Evolutionary conservation across 2,329 filamentous ascomycete species (phyloP).

Genomic region (Venturia nashicola): DNA sequence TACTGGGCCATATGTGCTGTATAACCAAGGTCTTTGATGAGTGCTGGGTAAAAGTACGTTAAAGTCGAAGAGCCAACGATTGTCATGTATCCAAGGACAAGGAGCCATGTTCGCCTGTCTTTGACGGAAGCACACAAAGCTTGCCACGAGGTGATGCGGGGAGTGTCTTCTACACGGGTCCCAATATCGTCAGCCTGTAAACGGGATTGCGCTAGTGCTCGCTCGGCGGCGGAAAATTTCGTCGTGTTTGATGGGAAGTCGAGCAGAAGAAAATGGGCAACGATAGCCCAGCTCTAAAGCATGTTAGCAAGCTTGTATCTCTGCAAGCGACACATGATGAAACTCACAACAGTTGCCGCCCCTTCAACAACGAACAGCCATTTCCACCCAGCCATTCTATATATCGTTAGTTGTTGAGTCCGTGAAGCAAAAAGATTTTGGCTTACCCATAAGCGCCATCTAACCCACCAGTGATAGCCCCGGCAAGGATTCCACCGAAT

Average conservation of each 20-base stretch:
- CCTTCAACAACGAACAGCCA: conserved; percentile 39
- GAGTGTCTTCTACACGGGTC: conserved; percentile 19
- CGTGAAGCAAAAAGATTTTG: not conserved
- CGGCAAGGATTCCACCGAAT: conserved; percentile 39
- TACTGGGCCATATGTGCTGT: conserved; percentile 34
- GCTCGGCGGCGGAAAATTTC: conserved; percentile 29
- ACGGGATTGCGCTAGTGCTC: conserved; percentile 31
- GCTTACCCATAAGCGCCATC: conserved; percentile 24
- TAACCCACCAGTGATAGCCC: conserved; percentile 35
- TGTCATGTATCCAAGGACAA: conserved; percentile 38
- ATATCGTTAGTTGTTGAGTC: not conserved
- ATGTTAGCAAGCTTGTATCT: conserved; percentile 15
- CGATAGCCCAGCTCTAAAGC: not conserved
- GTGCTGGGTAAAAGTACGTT: conserved; percentile 42
- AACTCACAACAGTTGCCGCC: conserved; percentile 28
- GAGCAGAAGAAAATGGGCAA: conserved; percentile 30
- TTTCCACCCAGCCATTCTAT: conserved; percentile 36
- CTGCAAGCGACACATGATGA: conserved; percentile 22
- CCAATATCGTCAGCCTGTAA: conserved; percentile 29
- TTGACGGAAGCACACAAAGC: conserved; percentile 27
- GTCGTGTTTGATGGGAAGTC: conserved; percentile 37
- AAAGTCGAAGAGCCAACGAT: conserved; percentile 38
- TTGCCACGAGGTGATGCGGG: conserved; percentile 24
- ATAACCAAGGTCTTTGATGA: conserved; percentile 41
- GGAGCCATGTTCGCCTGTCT: conserved; percentile 36